Evolutionary conservation across 805 yeast species (phyloP).

Genomic region (Scheffersomyces spartinae): DNA sequence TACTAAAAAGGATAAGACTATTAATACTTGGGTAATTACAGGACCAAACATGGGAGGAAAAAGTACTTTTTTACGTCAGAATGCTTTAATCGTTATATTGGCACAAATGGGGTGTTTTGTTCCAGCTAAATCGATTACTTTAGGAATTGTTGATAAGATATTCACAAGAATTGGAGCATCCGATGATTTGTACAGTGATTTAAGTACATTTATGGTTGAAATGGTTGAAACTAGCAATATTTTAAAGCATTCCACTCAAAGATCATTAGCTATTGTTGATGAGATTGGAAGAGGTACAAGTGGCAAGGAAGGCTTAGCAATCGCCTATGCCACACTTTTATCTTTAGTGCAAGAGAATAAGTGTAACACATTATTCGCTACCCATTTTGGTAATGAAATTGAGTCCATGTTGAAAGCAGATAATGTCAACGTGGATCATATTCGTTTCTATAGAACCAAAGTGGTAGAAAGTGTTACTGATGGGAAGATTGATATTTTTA

Average conservation of each 20-base stretch:
- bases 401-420: constrained; percentile 13
- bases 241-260: constrained; percentile 37
- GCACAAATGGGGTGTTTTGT: constrained; percentile 70
- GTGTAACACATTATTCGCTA: constrained; percentile 78
- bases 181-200: constrained; percentile 63
- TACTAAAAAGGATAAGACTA: too few species aligned
- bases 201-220: constrained; percentile 78
- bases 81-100: constrained; percentile 61
- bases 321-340: constrained; percentile 66
- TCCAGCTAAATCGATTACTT: constrained; percentile 49
- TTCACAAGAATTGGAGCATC: constrained; percentile 81
- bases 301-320: constrained; percentile 71
- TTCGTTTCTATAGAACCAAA: constrained; percentile 13
- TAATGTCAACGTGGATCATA: constrained; percentile 9
- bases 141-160: constrained; percentile 66
- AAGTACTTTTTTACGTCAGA: constrained; percentile 62
- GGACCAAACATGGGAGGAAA: constrained; percentile 92
- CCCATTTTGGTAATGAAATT: constrained; percentile 63
- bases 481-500: constrained; percentile 15
- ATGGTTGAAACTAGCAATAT: constrained; percentile 55
- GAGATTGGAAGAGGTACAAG: constrained; percentile 89
- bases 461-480: constrained; percentile 3
- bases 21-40: constrained; percentile 57
- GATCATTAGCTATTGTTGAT: constrained; percentile 55
- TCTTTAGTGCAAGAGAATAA: constrained; percentile 42